Percentiles rank a stretch among this genome's conserved stretches.
These are phyloP conservation scores for Clitopilus hobsonii DNA, from an alignment of 768 basidiomycete species.

Conservation along the genomic window DNA sequence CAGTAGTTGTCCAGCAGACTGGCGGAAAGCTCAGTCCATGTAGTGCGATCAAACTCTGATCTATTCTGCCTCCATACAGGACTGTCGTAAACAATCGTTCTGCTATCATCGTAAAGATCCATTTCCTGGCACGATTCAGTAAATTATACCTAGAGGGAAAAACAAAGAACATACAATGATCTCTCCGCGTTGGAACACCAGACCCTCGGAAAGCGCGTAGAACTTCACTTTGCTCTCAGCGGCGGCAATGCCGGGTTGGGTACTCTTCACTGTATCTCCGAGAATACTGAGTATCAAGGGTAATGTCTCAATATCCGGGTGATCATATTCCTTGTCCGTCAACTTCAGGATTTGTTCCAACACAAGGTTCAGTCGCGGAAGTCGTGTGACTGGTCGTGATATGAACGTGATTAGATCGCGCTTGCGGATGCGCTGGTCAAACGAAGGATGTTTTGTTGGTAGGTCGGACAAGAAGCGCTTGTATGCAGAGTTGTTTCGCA, in stretches of 20 bases:
- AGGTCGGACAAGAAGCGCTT: conserved; percentile 60
- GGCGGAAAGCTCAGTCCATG: conserved; percentile 65
- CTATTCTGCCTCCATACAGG: conserved; percentile 55
- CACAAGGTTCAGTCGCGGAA: conserved; percentile 74
- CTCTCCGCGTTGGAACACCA: conserved; percentile 74
- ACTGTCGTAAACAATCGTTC: conserved; percentile 67
- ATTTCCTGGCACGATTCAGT: conserved; percentile 53
- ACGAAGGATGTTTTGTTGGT: conserved; percentile 24
- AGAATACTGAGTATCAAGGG: conserved; percentile 69
- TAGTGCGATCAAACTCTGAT: conserved; percentile 67
- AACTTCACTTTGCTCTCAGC: conserved; percentile 89
- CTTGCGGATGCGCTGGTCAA: conserved; percentile 62
- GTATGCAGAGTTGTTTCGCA: conserved; percentile 64
- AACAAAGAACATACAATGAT: conserved; percentile 55
- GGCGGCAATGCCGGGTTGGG: conserved; percentile 87
- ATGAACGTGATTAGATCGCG: conserved; percentile 80
- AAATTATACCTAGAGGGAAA: neutral
- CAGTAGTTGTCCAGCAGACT: conserved; percentile 76
- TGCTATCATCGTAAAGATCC: conserved; percentile 72
- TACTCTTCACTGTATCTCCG: conserved; percentile 72
- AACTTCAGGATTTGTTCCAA: conserved; percentile 66
- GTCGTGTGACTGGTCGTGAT: conserved; percentile 83
- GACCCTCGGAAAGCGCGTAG: conserved; percentile 72
- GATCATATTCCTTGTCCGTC: conserved; percentile 60
- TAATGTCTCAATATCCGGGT: conserved; percentile 74